Percentiles rank a stretch among this genome's conserved stretches.
phyloP scores from a whole-genome alignment of 768 basidiomycete genomes.

The Russula sp. region DNA sequence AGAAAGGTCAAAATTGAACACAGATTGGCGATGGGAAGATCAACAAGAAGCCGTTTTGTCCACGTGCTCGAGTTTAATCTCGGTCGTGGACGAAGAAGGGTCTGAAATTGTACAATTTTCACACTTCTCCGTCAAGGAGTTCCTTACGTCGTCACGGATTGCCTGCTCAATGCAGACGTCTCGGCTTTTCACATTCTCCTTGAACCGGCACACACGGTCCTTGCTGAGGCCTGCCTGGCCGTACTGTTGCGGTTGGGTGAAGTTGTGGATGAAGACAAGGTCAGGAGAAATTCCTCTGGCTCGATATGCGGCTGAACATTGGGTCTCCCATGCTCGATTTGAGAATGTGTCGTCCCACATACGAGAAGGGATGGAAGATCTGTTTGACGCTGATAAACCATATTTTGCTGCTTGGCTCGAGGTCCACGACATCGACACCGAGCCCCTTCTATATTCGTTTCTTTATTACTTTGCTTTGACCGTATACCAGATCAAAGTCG shows the following conservation, averaged over 20 bases:
- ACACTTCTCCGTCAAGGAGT: slow-evolving; percentile 11
- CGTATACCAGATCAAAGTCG: fast-evolving
- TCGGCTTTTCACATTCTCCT: background rate
- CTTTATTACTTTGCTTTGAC: background rate
- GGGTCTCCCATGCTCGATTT: background rate
- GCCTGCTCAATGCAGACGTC: background rate
- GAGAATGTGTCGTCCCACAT: background rate
- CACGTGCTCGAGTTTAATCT: background rate
- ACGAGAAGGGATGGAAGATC: background rate
- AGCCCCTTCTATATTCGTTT: fast-evolving
- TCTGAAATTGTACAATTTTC: slow-evolving; percentile 3
- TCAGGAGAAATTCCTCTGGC: background rate
- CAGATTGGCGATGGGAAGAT: slow-evolving; percentile 6
- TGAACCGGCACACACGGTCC: background rate
- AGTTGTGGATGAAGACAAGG: fast-evolving
- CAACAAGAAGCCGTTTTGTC: background rate
- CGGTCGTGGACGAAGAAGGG: background rate
- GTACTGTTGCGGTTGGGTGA: background rate
- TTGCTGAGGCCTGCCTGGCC: background rate
- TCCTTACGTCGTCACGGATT: slow-evolving; percentile 3
- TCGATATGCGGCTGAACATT: background rate
- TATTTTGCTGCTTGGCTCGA: background rate
- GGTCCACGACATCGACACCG: background rate
- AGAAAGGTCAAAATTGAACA: background rate
- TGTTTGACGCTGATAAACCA: background rate